Conservation (phyloP, 2,329 filamentous ascomycete genomes). For the Trichoderma atroviride region DNA sequence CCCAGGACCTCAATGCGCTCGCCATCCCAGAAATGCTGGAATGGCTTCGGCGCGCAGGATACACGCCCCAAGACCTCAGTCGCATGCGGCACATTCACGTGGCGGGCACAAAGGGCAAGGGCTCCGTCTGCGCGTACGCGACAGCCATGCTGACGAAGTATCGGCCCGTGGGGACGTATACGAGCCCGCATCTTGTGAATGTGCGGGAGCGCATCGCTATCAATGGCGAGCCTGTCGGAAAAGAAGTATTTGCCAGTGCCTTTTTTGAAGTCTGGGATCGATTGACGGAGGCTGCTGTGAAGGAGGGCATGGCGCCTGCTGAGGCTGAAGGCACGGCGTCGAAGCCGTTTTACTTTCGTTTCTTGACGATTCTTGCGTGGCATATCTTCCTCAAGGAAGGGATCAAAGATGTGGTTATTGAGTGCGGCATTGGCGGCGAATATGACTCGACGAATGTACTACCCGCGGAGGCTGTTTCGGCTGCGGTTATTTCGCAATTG, state of each 20-base stretch:
- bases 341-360: constrained; percentile 92
- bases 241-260: constrained; percentile 70
- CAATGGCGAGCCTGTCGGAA: constrained; percentile 69
- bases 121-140: constrained; percentile 82
- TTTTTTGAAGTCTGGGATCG: constrained; percentile 85
- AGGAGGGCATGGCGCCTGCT: constrained; percentile 40
- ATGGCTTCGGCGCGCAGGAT: constrained; percentile 76
- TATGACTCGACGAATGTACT: constrained; percentile 92
- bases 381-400: constrained; percentile 78
- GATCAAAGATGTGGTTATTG: constrained; percentile 78
- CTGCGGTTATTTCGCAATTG: constrained; percentile 74
- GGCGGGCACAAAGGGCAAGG: constrained; percentile 93
- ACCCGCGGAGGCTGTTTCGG: constrained; percentile 61
- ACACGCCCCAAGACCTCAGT: constrained; percentile 56
- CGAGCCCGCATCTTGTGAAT: constrained; percentile 81
- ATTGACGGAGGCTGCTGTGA: constrained; percentile 46
- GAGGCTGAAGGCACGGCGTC: constrained; percentile 58
- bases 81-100: constrained; percentile 70
- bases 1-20: constrained; percentile 62
- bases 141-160: constrained; percentile 70
- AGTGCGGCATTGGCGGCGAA: constrained; percentile 93
- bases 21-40: constrained; percentile 81
- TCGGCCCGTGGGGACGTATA: constrained; percentile 71
- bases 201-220: constrained; percentile 85
- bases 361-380: constrained; percentile 84